Evolutionary conservation across 1,284 basidiomycete species (phyloP), one percentile per base, ranked within the genome.

Genomic region (Rhodofomes roseus): DNA sequence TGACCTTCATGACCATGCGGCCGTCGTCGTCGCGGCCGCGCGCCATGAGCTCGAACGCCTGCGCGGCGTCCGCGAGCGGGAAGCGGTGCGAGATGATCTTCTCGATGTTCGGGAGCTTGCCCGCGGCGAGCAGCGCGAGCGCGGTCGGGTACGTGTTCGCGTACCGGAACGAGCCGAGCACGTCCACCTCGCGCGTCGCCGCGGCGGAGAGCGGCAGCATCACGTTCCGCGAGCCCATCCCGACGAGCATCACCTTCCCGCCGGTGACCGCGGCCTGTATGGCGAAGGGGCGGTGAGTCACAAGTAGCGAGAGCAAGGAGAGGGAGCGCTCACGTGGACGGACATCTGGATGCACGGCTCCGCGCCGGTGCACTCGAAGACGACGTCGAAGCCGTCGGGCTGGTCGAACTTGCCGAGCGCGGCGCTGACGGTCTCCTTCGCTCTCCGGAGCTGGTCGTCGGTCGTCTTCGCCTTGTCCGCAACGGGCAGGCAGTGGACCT

Each of bases 351-450:
- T 94, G 71, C 90, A 93, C 31, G 85, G 81, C 73, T 96, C 94
- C 1, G 94, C 94, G 65, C 96, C 96, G 5, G 95, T 96, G 76
- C 96, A 98, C 74, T 98, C 96, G 68, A 95, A 93, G 39, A 97
- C 89, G 66, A 92, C 79, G 74, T 98, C 95, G 74, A 95, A 96
- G 14, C 95, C 95, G 34, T 92, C 87, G 23, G 81, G 79, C 60
- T 85, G 77, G 58, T 77, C 79, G 68, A 89, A 88, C 62, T 81
- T 72, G 63, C 79, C 72, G 66, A 94, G 76, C 20, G 85, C 80
- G 39, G 75, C 70, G 27, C 77, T 73, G 5, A 83, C 79, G 61
- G 76, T 82, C 62, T 86, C 83, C 71, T 89, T 88, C 14, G 89
- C 87, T 4, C 79, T 80, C 56, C 84, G 82, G 39, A 93, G 80